Evolutionary conservation across 2,329 filamentous ascomycete species (phyloP), one percentile per base, ranked within the genome.

Genomic region (Orbilia oligospora): DNA sequence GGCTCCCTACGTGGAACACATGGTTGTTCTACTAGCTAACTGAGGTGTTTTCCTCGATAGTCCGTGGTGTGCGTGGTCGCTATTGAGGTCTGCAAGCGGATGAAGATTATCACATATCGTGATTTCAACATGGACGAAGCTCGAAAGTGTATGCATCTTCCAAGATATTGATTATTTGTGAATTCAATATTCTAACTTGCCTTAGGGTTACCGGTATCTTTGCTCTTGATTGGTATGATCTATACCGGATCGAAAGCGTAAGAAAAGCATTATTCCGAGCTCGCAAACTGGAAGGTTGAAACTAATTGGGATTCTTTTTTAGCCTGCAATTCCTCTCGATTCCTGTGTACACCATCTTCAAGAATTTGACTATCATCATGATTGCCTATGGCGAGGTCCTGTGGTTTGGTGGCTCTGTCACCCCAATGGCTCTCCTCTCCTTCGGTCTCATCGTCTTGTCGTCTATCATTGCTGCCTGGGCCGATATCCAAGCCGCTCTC

Each of bases 261-360:
- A 77, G 78, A 30, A 38, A 61, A 9, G 20, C 8, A 10, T 14
- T 44, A 16, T 56, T 14, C 33, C 5, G 22, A 44, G 33, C 16
- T 67, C 24, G 38, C 27, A 53, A 10, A 5, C n/a, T 20, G 24
- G 0, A 22, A 38, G 56, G 16, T 49, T 14, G 9, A 20, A n/a
- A 38, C 36, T 56, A 36, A 44, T 61, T 3, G 38, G 33, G 8
- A 30, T 30, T 49, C n/a, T n/a, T 41, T n/a, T 24, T n/a, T 58
- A 80, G 79, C 5, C 90, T 99, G 55, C 94, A 97, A 86, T 98
- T 91, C 86, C 92, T 99, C 79, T 97, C 94, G 36, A 97, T 99
- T 71, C 96, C 96, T 24, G 96, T 99, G 27, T 99, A 99, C 87
- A 99, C 96, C 71, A 99, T 99, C 84, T 99, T 99, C 89, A 99